Base-by-base conservation (phyloP, 441 rosid species). In the Pelargonium cotyledonis region DNA sequence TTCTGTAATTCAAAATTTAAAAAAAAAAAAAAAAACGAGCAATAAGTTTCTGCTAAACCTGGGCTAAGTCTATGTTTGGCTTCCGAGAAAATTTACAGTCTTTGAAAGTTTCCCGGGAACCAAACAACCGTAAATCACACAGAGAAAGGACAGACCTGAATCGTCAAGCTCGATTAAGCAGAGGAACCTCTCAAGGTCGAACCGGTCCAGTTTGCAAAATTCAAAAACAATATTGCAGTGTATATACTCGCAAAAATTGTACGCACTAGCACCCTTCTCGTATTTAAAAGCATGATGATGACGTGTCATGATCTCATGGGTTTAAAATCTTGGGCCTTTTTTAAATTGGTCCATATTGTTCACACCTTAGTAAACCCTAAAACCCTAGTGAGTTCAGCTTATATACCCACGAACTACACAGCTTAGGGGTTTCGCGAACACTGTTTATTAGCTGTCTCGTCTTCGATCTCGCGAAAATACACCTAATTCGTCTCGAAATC, bases 1-100 rank as follows among this genome's bases (percentile, higher is more conserved):
- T 74, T 67, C 66, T 66, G 67, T n/a, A 63, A 46, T 29, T 8
- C 23, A 51, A 55, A 14, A 15, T 16, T 16, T 51, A 15, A 47
- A 47, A 10, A 47, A 47, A 47, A 47, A 47, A 47, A n/a, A 4
- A 47, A 47, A 47, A 47, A 2, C 12, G 15, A 47, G 6, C 38
- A 35, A 35, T 35, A 35, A 35, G 38, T 35, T 35, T 35, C 38
- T 35, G 31, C 38, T 3, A 35, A 35, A 35, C 3, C 38, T 35
- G 38, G 5, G 38, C 38, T 4, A 35, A 35, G 38, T 35, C 38
- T 35, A 35, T 35, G 38, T 35, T 35, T 35, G 38, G 38, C 38
- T 35, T 35, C 47, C 10, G 47, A 43, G 47, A 43, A 43, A 43
- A 43, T 10, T 43, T 7, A 43, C 5, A 43, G 47, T 10, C 38